A percentile compares a stretch with the other conserved stretches of the same genome.
Conservation (phyloP, 345 rosid genomes). For the Populus euphratica region DNA sequence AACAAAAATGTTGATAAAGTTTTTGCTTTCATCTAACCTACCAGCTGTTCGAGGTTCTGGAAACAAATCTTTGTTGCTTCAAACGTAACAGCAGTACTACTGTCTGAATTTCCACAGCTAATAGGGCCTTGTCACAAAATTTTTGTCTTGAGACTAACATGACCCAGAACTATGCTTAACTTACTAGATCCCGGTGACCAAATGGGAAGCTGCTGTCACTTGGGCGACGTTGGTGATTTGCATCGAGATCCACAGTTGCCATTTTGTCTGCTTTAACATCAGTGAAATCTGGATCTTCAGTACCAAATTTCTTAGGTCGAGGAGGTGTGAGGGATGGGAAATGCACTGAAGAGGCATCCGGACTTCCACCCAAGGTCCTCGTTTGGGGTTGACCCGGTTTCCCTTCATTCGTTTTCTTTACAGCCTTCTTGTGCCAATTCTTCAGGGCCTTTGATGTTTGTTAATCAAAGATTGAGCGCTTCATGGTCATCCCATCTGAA, state of each 20-base stretch:
- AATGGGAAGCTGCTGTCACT: not conserved
- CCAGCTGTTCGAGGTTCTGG: no score
- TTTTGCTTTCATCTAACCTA: not conserved
- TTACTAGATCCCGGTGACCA: constrained; percentile 14
- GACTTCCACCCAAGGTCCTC: constrained; percentile 29
- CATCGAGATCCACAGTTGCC: constrained; percentile 46
- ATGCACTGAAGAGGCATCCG: constrained; percentile 18
- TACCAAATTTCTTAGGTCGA: not conserved
- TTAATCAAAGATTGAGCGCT: constrained; percentile 80
- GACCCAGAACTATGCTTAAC: not conserved
- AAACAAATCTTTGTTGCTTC: no score
- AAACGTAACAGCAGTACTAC: not conserved
- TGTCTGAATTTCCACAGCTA: not conserved
- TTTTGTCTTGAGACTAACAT: not conserved
- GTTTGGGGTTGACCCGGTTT: constrained; percentile 21
- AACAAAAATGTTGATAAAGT: not conserved
- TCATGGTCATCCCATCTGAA: constrained; percentile 96
- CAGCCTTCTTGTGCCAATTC: constrained; percentile 76
- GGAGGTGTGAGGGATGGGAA: constrained; percentile 13
- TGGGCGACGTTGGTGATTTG: constrained; percentile 10
- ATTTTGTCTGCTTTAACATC: constrained; percentile 34
- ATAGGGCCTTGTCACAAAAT: no score
- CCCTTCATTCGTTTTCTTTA: constrained; percentile 43
- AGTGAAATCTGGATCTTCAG: not conserved
- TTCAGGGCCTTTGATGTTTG: constrained; percentile 80